Evolutionary conservation across 768 basidiomycete genomes (phyloP), one percentile per base, ranked within the genome.

Genomic region (Xanthoconium stramineum): DNA sequence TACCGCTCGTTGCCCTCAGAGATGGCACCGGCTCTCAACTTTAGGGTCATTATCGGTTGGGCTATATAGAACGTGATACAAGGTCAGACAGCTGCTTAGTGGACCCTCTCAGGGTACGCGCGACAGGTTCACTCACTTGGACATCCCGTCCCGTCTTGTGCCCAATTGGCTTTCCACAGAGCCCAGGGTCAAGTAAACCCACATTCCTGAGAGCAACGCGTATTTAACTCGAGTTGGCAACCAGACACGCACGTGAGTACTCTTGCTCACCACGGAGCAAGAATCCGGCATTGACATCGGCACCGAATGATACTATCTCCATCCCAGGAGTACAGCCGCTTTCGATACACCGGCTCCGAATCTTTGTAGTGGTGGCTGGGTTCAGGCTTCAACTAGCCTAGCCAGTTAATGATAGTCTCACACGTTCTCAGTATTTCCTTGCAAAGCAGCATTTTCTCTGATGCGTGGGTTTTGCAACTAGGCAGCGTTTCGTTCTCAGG

Each of bases 21-120:
- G 19, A 46, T 32, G n/a, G 12, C 45, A 4, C n/a, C 15, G 17
- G 30, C 24, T 24, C 24, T 24, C 24, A 24, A 24, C 24, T 24
- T 24, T 24, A 24, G n/a, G 1, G 39, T 40, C 19, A 19, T 32
- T 19, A 35, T 35, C n/a, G 8, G 33, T 19, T 11, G n/a, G 32
- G 15, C n/a, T 47, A 46, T 38, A 6, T 38, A 38, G 7, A 15
- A n/a, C 9, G 8, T 19, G 17, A 19, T n/a, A 15, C 37, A 42
- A 54, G 19, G 33, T 47, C 32, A 36, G 5, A 24, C 24, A 24
- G 24, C 24, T 24, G 24, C 24, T 24, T 24, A 24, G 24, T 43
- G 28, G 40, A 38, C 5, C 56, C 46, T 62, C 64, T 47, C 64
- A 62, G 57, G 60, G 29, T 28, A 56, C 36, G 46, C 57, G 56